These are phyloP conservation scores for Trametes cinnabarina DNA, from an alignment of 768 basidiomycete species.

Conservation along the genomic window DNA sequence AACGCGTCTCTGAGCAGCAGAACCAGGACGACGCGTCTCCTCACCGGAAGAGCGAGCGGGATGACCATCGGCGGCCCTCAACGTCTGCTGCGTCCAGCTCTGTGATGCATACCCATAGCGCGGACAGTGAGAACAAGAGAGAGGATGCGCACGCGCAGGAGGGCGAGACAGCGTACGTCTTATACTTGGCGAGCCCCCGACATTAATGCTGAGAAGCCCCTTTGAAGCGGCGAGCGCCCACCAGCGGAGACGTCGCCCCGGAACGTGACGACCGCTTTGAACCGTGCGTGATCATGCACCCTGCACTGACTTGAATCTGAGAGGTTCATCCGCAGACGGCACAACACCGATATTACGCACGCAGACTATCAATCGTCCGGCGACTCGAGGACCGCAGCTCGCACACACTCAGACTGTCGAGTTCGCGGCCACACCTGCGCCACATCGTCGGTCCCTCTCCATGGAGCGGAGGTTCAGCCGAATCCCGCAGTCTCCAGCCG, in stretches of 20 bases:
- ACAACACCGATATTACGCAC: constrained; percentile 11
- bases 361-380: constrained; percentile 11
- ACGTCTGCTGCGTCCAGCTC: constrained; percentile 20
- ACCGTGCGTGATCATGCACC: constrained; percentile 4
- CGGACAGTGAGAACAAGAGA: constrained; percentile 1
- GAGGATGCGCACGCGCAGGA: not conserved
- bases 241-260: constrained; percentile 10
- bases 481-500: constrained; percentile 6
- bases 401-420: constrained; percentile 50
- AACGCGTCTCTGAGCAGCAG: constrained; percentile 34
- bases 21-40: constrained; percentile 20
- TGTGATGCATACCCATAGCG: not conserved
- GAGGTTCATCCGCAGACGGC: not conserved
- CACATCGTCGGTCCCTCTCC: constrained; percentile 19
- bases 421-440: constrained; percentile 41
- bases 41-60: constrained; percentile 3
- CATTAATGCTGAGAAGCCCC: constrained; percentile 18
- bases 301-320: not conserved
- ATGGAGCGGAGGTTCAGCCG: constrained; percentile 23
- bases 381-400: constrained; percentile 21
- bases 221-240: constrained; percentile 9
- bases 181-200: constrained; percentile 1
- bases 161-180: constrained; percentile 5
- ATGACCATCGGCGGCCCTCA: constrained; percentile 10
- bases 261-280: not conserved